Evolutionary conservation across 1,284 basidiomycete species (phyloP), one percentile per base, ranked within the genome.

Genomic region (Cryptococcus hybrid): DNA sequence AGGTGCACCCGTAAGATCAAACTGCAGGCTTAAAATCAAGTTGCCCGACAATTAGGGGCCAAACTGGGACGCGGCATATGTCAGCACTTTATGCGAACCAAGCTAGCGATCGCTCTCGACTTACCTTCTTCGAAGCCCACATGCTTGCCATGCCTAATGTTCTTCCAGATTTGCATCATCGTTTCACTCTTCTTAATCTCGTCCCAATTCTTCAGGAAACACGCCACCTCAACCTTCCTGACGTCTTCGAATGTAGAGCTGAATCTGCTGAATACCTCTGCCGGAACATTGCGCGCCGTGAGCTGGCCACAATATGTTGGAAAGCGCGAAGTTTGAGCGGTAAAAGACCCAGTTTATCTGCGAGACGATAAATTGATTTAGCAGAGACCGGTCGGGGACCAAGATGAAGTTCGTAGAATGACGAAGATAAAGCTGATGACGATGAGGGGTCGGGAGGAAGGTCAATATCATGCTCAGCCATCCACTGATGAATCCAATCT

Each of bases 281-380:
- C 88, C 1, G 88, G 87, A 47, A 92, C 88, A 72, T 92, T 92
- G 35, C 87, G 83, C 5, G 88, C 83, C 0, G 86, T 86, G 46
- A 93, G 80, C 2, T 86, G 86, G 58, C 84, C 85, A 60, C 85
- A 80, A 94, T 91, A 74, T 92, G 88, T 83, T 88, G 69, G 58
- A 67, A 76, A 7, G 66, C 74, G 42, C 77, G 63, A 8, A 77
- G 62, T 54, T 74, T 73, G 45, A 78, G 62, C 3, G 74, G 62
- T 1, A 67, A 72, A 8, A 78, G 56, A 50, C 75, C 75, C 37
- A 78, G 67, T 60, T 77, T 87, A 88, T 92, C 90, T 3, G 90
- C 89, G n/a, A 92, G 81, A 45, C 88, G 81, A 73, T 91, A 93
- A n/a, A 88, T 85, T 2, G 90, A 87, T 77, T 93, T 93, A 9